Conservation (phyloP, 1,284 basidiomycete genomes). For the Neolentinus lepideus region DNA sequence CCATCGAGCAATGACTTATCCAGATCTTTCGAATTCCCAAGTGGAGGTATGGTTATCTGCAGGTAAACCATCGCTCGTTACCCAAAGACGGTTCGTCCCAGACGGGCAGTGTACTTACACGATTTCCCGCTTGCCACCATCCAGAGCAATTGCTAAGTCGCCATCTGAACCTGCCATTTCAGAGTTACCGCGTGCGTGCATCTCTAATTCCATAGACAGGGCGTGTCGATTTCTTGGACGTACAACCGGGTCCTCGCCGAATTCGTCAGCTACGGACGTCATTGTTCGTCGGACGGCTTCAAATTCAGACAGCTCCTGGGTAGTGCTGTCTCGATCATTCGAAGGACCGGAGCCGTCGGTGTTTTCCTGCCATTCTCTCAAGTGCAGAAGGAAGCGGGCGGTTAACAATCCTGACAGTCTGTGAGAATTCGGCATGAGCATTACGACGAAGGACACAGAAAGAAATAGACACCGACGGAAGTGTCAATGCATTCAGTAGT, state of each 20-base stretch:
- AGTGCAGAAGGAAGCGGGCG: slow-evolving; percentile 25
- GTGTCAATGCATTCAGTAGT: slow-evolving; percentile 22
- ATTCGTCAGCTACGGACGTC: slow-evolving; percentile 9
- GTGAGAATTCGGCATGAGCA: neutral
- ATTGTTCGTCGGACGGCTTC: neutral
- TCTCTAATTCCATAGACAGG: neutral
- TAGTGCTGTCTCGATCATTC: neutral
- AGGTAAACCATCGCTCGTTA: too few relatives aligned
- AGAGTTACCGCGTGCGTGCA: too few relatives aligned
- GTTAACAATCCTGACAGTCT: slow-evolving; percentile 26
- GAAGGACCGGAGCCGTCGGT: neutral
- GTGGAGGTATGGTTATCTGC: too few relatives aligned
- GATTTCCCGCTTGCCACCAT: too few relatives aligned
- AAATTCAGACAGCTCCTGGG: neutral
- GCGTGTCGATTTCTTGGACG: neutral
- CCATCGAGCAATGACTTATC: too few relatives aligned
- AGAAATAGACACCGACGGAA: slow-evolving; percentile 13
- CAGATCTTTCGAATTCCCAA: too few relatives aligned
- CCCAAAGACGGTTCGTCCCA: too few relatives aligned
- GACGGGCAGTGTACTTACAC: too few relatives aligned
- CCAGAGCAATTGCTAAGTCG: too few relatives aligned
- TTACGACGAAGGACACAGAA: neutral
- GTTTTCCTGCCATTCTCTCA: slow-evolving; percentile 18
- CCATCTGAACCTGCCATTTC: too few relatives aligned
- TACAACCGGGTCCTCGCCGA: slow-evolving; percentile 10